A percentile compares a stretch with the other conserved stretches of the same genome.
These are phyloP conservation scores for Neofusicoccum ribis DNA, from an alignment of 2,329 filamentous ascomycete genomes.

Conservation along the genomic window DNA sequence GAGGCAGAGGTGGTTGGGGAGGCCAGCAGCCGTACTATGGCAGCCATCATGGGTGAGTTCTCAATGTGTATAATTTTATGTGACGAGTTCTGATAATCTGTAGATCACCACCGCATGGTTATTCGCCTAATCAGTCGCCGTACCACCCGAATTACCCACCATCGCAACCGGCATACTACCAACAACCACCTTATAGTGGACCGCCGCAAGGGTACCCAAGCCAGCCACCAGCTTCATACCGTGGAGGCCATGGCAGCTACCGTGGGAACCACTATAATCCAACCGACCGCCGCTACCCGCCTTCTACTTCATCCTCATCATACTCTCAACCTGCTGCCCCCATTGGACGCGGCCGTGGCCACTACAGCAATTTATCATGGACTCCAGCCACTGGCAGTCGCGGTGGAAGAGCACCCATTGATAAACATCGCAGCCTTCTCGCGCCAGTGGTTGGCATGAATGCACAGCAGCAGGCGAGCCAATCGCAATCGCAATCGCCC, in stretches of 20 bases:
- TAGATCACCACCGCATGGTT: slow-evolving; percentile 54
- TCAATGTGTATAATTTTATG: slow-evolving; percentile 19
- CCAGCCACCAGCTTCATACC: slow-evolving; percentile 46
- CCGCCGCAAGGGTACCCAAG: slow-evolving; percentile 55
- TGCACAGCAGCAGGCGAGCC: slow-evolving; percentile 20
- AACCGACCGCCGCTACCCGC: slow-evolving; percentile 47
- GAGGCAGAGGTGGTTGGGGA: slow-evolving; percentile 55
- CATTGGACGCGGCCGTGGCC: slow-evolving; percentile 55
- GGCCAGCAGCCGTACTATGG: slow-evolving; percentile 47
- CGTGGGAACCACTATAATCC: slow-evolving; percentile 60
- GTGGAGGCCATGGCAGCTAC: slow-evolving; percentile 57
- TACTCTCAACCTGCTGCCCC: slow-evolving; percentile 41
- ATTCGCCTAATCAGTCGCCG: slow-evolving; percentile 57
- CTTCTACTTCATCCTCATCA: slow-evolving; percentile 48
- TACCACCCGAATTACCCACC: slow-evolving; percentile 47
- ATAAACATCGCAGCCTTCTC: slow-evolving; percentile 29
- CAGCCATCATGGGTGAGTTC: slow-evolving; percentile 53
- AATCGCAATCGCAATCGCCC: slow-evolving; percentile 17
- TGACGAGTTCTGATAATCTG: slow-evolving; percentile 28
- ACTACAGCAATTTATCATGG: slow-evolving; percentile 73
- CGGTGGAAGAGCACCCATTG: slow-evolving; percentile 50
- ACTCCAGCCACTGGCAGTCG: slow-evolving; percentile 58
- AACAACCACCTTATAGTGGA: slow-evolving; percentile 55
- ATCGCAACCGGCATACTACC: slow-evolving; percentile 54
- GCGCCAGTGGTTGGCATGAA: slow-evolving; percentile 23